These are phyloP conservation scores for Cyberlindnera maritima DNA, from an alignment of 805 yeast species.

Conservation along the genomic window DNA sequence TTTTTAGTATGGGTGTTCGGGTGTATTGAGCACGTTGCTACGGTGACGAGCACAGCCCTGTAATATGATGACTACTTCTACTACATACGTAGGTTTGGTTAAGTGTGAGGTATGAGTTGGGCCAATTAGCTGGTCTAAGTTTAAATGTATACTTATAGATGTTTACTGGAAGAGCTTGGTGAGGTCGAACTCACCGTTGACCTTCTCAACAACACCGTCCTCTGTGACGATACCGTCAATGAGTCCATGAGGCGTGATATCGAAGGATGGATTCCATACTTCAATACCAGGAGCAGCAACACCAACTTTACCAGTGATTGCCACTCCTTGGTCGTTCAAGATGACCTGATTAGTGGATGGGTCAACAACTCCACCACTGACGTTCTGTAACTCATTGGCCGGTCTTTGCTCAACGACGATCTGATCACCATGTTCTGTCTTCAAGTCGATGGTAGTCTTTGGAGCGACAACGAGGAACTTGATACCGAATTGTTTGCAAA, in stretches of 20 bases:
- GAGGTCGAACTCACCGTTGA: constrained; percentile 51
- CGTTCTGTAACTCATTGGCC: constrained; percentile 67
- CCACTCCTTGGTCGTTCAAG: constrained; percentile 28
- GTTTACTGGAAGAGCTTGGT: constrained; percentile 14
- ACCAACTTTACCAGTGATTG: constrained; percentile 52
- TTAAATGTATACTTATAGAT: too few species aligned
- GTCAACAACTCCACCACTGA: constrained; percentile 63
- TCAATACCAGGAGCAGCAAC: constrained; percentile 81
- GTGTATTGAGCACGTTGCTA: not conserved
- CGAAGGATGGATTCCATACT: constrained; percentile 97
- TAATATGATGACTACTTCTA: too few species aligned
- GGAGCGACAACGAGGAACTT: constrained; percentile 96
- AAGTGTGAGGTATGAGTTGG: too few species aligned
- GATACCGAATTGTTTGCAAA: constrained; percentile 60
- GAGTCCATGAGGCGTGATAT: constrained; percentile 79
- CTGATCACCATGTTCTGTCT: constrained; percentile 63
- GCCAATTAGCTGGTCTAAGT: too few species aligned
- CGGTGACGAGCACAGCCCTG: not conserved
- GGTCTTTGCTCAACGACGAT: constrained; percentile 90
- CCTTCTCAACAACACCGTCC: constrained; percentile 54
- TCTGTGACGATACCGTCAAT: constrained; percentile 93
- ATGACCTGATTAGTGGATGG: constrained; percentile 26
- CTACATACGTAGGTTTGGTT: too few species aligned
- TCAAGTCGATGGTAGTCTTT: constrained; percentile 79
- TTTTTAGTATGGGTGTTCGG: constrained; percentile 1